Percentiles rank a stretch among this genome's conserved stretches.
Evolutionary conservation across 345 rosid genomes (phyloP).

Genomic region (Chamaenerion angustifolium): DNA sequence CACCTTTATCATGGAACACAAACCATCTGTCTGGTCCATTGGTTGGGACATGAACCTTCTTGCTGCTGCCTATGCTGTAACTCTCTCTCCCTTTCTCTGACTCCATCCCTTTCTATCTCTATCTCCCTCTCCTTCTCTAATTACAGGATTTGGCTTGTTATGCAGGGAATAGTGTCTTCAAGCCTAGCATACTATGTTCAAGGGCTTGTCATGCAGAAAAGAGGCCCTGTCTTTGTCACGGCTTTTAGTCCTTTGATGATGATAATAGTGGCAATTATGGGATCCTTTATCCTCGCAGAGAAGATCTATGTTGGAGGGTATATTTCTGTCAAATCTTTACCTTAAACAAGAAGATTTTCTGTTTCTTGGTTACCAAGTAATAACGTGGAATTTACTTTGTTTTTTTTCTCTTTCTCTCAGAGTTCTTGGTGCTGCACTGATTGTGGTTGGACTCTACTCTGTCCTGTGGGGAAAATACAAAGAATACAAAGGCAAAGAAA

Average conservation of each 20-base stretch:
- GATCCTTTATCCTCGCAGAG: slow-evolving; percentile 74
- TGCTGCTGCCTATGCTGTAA: slow-evolving; percentile 88
- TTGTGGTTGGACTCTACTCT: slow-evolving; percentile 55
- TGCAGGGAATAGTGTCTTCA: slow-evolving; percentile 48
- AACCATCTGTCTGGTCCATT: slow-evolving; percentile 46
- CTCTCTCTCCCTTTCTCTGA: too few species aligned
- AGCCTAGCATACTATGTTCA: slow-evolving; percentile 91
- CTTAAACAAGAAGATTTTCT: too few species aligned
- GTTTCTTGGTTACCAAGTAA: neutral
- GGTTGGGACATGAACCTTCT: slow-evolving; percentile 86
- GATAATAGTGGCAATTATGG: slow-evolving; percentile 78
- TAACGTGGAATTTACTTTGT: neutral
- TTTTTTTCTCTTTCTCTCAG: slow-evolving; percentile 29
- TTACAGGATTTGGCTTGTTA: neutral
- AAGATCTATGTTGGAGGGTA: slow-evolving; percentile 86
- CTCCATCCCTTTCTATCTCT: neutral
- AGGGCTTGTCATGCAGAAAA: slow-evolving; percentile 70
- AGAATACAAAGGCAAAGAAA: slow-evolving; percentile 27
- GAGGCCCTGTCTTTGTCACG: slow-evolving; percentile 85
- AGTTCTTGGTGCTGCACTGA: slow-evolving; percentile 45
- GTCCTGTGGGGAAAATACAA: slow-evolving; percentile 82
- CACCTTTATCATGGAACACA: slow-evolving; percentile 65
- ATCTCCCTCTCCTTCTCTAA: neutral
- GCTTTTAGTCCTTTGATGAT: slow-evolving; percentile 88
- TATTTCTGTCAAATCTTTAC: neutral